Evolutionary conservation across 2,329 filamentous ascomycete genomes (phyloP).

Genomic region (Colletotrichum liaoningense): DNA sequence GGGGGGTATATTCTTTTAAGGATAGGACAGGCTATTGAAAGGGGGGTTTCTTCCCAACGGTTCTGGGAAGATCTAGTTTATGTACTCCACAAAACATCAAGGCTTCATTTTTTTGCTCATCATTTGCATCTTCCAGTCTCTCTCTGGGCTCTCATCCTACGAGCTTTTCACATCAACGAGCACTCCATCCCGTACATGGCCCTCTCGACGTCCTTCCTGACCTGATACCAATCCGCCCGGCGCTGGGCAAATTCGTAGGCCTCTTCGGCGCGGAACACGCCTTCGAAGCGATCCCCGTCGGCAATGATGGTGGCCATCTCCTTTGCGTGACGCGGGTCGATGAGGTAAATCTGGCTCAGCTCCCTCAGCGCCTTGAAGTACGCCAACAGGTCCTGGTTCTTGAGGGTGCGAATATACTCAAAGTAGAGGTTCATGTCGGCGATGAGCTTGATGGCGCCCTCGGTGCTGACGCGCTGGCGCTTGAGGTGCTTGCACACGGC

Average conservation of each 20-base stretch:
- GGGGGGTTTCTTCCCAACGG: not conserved
- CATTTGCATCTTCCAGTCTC: not conserved
- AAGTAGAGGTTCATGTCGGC: conserved; percentile 97
- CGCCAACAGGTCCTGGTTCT: conserved; percentile 84
- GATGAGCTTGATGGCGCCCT: conserved; percentile 91
- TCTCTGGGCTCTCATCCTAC: not conserved
- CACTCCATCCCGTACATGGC: conserved; percentile 98
- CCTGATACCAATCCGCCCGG: conserved; percentile 93
- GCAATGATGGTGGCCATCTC: conserved; percentile 96
- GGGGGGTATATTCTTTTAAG: conserved; percentile 13
- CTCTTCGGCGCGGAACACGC: conserved; percentile 94
- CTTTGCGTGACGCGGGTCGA: conserved; percentile 87
- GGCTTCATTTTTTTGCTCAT: not conserved
- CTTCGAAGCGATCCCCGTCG: conserved; percentile 88
- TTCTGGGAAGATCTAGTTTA: not conserved
- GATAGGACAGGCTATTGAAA: conserved; percentile 12
- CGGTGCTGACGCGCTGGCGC: conserved; percentile 89
- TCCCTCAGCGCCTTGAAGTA: conserved; percentile 95
- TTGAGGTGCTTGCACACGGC: conserved; percentile 98
- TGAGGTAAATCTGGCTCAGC: conserved; percentile 94
- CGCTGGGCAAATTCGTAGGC: conserved; percentile 97
- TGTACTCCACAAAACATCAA: conserved; percentile 4
- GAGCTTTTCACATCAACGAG: conserved; percentile 74
- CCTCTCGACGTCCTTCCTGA: conserved; percentile 89
- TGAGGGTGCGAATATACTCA: conserved; percentile 82